These are phyloP conservation scores for Capillidium rhysosporum DNA, from an alignment of 371 early-diverging fungal genomes.

Conservation along the genomic window DNA sequence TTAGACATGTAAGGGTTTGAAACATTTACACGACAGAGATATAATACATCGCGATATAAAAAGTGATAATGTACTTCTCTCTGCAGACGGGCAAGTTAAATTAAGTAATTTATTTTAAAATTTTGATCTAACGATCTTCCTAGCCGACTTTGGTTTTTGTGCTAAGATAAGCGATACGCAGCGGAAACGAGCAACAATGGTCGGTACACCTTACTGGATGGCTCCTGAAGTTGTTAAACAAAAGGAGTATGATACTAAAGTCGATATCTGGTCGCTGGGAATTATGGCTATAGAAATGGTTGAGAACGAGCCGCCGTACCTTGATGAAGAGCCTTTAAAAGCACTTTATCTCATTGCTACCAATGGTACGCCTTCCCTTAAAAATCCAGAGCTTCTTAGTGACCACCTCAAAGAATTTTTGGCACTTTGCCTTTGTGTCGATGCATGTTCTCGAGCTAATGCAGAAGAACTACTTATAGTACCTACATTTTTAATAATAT, in stretches of 20 bases:
- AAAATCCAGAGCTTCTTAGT: conserved; percentile 64
- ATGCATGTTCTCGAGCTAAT: conserved; percentile 67
- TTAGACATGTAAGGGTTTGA: conserved; percentile 63
- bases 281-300: conserved; percentile 97
- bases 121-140: not conserved
- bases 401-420: conserved; percentile 71
- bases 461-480: conserved; percentile 35
- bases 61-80: conserved; percentile 82
- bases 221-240: conserved; percentile 85
- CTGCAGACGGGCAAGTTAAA: conserved; percentile 75
- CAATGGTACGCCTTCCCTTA: conserved; percentile 88
- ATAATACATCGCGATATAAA: conserved; percentile 97
- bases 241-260: conserved; percentile 73
- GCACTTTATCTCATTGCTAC: conserved; percentile 92
- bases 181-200: conserved; percentile 86
- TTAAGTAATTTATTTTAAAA: conserved; percentile 33
- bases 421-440: conserved; percentile 74
- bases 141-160: conserved; percentile 86
- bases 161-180: conserved; percentile 71
- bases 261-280: conserved; percentile 87
- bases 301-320: conserved; percentile 93
- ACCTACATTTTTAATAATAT: not conserved
- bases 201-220: conserved; percentile 93
- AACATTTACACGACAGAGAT: conserved; percentile 73
- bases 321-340: conserved; percentile 85